Percentiles rank a stretch among this genome's conserved stretches.
These are phyloP conservation scores for Trichoderma hamatum DNA, from an alignment of 2,329 filamentous ascomycete genomes.

Conservation along the genomic window DNA sequence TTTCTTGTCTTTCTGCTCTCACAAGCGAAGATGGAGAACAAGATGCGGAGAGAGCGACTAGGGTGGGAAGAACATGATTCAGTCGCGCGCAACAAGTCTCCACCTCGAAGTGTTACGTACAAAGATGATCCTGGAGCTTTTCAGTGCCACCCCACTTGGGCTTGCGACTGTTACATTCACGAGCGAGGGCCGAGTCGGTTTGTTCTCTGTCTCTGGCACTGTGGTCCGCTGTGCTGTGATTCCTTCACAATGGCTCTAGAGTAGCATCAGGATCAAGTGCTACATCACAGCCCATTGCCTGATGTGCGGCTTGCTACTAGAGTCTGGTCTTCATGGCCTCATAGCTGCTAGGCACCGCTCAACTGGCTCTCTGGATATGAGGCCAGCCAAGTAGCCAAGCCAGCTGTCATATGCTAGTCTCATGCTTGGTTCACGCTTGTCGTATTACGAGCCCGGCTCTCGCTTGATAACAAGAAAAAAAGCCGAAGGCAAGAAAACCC, in stretches of 20 bases:
- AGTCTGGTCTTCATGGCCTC: background rate
- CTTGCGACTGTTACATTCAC: background rate
- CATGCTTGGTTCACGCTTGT: background rate
- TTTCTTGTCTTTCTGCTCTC: background rate
- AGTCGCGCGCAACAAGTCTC: background rate
- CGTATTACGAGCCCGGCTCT: background rate
- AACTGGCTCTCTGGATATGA: background rate
- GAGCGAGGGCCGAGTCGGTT: background rate
- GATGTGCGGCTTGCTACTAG: background rate
- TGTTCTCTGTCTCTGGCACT: background rate
- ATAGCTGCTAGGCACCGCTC: background rate
- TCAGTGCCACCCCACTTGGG: slow-evolving; percentile 5
- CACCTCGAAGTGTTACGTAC: slow-evolving; percentile 18
- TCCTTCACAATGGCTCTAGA: background rate
- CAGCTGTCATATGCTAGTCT: background rate
- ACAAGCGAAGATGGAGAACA: slow-evolving; percentile 11
- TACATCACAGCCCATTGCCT: background rate
- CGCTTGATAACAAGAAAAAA: background rate
- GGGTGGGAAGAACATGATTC: slow-evolving; percentile 21
- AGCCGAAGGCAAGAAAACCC: background rate
- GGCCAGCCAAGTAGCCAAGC: background rate
- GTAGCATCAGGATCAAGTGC: background rate
- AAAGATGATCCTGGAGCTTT: slow-evolving; percentile 17
- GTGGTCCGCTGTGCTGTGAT: background rate
- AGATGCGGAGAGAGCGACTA: background rate